These are phyloP conservation scores for Paramecium biaurelia DNA, from an alignment of 73 alveolate species.

Conservation along the genomic window DNA sequence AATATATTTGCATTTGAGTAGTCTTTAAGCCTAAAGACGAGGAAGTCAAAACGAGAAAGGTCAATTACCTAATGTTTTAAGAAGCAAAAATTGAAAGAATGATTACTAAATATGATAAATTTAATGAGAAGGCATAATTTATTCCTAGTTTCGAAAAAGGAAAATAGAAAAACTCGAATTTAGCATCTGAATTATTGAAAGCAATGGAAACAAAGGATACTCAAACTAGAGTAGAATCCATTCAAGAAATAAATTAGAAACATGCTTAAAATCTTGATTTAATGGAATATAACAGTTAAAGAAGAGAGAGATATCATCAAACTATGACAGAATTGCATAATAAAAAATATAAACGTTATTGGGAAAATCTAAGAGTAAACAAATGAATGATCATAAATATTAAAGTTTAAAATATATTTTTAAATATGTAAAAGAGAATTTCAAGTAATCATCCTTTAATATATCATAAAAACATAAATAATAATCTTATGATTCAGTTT, in stretches of 20 bases:
- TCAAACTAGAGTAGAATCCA: conserved; percentile 29
- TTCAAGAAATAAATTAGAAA: neutral
- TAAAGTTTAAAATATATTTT: neutral
- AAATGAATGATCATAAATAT: neutral
- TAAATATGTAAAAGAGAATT: conserved; percentile 48
- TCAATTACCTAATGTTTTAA: conserved; percentile 33
- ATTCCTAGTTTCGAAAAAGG: conserved; percentile 37
- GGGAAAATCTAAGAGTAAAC: neutral
- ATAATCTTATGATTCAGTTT: conserved; percentile 76
- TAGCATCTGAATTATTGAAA: neutral
- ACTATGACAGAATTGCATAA: conserved; percentile 27
- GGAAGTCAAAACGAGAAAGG: conserved; percentile 34
- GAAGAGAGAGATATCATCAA: neutral
- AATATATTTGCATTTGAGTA: neutral
- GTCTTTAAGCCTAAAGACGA: conserved; percentile 42
- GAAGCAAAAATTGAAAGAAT: conserved; percentile 56
- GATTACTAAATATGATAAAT: conserved; percentile 46
- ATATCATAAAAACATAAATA: conserved; percentile 42
- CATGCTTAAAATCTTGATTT: neutral
- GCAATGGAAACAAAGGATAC: neutral
- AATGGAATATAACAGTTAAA: neutral
- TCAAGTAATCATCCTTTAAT: neutral
- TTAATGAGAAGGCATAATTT: conserved; percentile 28
- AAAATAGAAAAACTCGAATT: neutral
- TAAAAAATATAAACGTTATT: conserved; percentile 10